Percentiles rank a stretch among this genome's conserved stretches.
These are phyloP conservation scores for Quercus engelmannii DNA, from an alignment of 306 rosid genomes.

Conservation along the genomic window DNA sequence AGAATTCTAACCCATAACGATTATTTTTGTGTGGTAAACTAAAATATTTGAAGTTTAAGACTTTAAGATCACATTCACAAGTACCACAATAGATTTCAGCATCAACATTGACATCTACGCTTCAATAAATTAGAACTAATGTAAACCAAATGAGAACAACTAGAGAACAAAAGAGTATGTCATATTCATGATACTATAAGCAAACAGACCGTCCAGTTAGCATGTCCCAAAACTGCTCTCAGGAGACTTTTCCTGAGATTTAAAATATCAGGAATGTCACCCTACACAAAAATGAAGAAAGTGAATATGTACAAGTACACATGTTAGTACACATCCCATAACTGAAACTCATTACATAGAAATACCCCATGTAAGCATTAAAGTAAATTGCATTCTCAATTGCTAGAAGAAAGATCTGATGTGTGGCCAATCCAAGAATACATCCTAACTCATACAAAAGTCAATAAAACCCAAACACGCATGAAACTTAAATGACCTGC, in stretches of 20 bases:
- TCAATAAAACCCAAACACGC: not conserved
- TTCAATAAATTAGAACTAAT: not conserved
- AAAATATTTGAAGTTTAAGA: not conserved
- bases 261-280: too few relatives aligned
- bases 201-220: too few relatives aligned
- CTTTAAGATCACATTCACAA: not conserved
- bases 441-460: not conserved
- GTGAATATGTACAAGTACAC: too few relatives aligned
- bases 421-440: not conserved
- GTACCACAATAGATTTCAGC: not conserved
- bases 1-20: not conserved
- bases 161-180: too few relatives aligned
- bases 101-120: not conserved
- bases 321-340: not conserved
- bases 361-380: not conserved
- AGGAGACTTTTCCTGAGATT: too few relatives aligned
- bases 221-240: too few relatives aligned
- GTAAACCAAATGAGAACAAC: not conserved
- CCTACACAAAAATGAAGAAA: too few relatives aligned
- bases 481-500: not conserved
- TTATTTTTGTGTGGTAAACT: not conserved
- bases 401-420: not conserved
- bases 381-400: not conserved
- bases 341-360: conserved; percentile 1
- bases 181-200: too few relatives aligned